Evolutionary conservation across 2,329 filamentous ascomycete genomes (phyloP), one percentile per base, ranked within the genome.

Genomic region (Lachnellula hyalina): DNA sequence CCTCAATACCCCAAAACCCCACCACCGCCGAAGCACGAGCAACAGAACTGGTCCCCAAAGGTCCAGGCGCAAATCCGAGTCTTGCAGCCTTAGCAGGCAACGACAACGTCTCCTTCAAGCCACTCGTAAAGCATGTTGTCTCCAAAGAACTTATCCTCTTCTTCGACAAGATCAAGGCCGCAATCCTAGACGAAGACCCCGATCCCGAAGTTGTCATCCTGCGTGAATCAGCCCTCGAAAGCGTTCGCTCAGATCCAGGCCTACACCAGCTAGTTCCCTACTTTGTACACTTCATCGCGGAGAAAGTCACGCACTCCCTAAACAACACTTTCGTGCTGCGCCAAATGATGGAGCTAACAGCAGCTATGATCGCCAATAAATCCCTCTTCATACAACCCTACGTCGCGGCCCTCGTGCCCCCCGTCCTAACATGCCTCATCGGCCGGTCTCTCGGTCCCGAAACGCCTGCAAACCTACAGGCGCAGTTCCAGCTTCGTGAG

Each of bases 111-210:
- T 80, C 85, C 42, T 86, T 96, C 73, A 93, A 93, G 69, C 93
- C 94, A 2, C 80, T 92, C 12, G 92, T 99, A 61, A 97, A 97
- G 74, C 94, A 99, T 69, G 88, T 96, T 48, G 82, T 99, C 45
- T 96, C 90, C 61, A 96, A 96, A 73, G 94, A 99, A 73, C 83
- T 97, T 21, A 91, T 96, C 60, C 83, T 97, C 35, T 96, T 96
- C 76, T 99, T 97, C 68, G 91, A 96, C 69, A 96, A 96, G 72
- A 90, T 97, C 56, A 92, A 91, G 70, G 82, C 82, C 49, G 93
- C 94, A 11, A 82, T 99, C 47, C 80, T 96, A 56, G 90, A 97
- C 71, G 90, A 95, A 63, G 86, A 85, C 50, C 90, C 89, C 14
- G 91, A 96, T 60, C 88, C 95, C 60, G 83, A 86, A 63, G 82